phyloP scores from a whole-genome alignment of 495 filamentous ascomycete species.

The Daldinia concentrica region DNA sequence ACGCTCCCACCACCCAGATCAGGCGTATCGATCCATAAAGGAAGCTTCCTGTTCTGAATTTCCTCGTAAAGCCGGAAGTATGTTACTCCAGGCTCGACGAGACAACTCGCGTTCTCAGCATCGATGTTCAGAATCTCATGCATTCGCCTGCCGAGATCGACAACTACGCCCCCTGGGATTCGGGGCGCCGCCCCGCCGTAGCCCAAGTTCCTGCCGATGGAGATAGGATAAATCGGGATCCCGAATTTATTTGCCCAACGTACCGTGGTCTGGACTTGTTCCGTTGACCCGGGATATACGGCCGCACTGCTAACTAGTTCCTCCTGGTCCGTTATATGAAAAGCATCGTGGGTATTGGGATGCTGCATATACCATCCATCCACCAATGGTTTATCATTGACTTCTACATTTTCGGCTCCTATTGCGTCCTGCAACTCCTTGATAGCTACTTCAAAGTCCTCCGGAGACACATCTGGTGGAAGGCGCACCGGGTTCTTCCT shows the following conservation, averaged over 20 bases:
- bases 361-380: conserved; percentile 62
- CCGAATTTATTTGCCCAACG: conserved; percentile 57
- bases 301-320: conserved; percentile 55
- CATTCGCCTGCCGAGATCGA: conserved; percentile 66
- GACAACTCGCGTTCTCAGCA: conserved; percentile 58
- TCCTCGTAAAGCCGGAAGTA: conserved; percentile 64
- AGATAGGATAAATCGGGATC: conserved; percentile 65
- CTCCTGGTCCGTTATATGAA: conserved; percentile 55
- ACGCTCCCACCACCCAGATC: conserved; percentile 67
- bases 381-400: conserved; percentile 53
- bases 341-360: conserved; percentile 59
- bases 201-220: conserved; percentile 63
- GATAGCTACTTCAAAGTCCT: conserved; percentile 51
- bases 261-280: conserved; percentile 60
- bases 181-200: conserved; percentile 68
- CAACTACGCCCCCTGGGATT: conserved; percentile 61
- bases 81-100: conserved; percentile 69
- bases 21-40: conserved; percentile 63
- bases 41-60: conserved; percentile 53
- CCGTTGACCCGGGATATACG: conserved; percentile 52
- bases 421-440: conserved; percentile 46
- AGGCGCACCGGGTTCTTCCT: conserved; percentile 46
- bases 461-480: conserved; percentile 51
- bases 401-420: conserved; percentile 50
- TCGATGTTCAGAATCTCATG: conserved; percentile 64